Percentiles rank a stretch among this genome's conserved stretches.
Conservation (phyloP, 306 rosid genomes). For the Cicer pinnatifidum region DNA sequence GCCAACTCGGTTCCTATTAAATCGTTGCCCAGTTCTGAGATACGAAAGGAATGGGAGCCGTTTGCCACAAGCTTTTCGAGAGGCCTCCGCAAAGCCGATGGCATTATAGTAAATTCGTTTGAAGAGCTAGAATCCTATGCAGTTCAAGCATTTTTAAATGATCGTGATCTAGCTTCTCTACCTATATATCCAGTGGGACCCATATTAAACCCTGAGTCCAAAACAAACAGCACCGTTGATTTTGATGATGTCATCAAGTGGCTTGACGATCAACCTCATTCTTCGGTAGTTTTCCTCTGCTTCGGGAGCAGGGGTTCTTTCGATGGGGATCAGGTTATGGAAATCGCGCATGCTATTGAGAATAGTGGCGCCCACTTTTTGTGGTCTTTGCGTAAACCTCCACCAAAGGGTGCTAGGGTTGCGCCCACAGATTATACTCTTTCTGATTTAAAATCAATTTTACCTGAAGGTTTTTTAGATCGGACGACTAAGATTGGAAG, state of each 20-base stretch:
- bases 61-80: background rate
- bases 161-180: background rate
- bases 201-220: slow-evolving; percentile 33
- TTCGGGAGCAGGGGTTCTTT: background rate
- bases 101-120: slow-evolving; percentile 59
- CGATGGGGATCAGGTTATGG: background rate
- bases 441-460: background rate
- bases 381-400: slow-evolving; percentile 8
- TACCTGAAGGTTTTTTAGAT: background rate
- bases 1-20: slow-evolving; percentile 44
- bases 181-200: slow-evolving; percentile 65
- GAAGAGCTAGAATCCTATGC: slow-evolving; percentile 55
- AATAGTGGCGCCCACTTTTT: background rate
- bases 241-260: slow-evolving; percentile 14
- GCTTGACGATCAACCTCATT: background rate
- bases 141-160: slow-evolving; percentile 25
- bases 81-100: slow-evolving; percentile 44
- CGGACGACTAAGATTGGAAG: background rate
- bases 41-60: background rate
- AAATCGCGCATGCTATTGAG: background rate
- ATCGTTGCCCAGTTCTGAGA: slow-evolving; percentile 11
- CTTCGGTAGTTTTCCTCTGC: background rate
- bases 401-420: background rate
- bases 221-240: background rate
- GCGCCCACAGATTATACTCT: background rate